A percentile compares a stretch with the other conserved stretches of the same genome.
These are phyloP conservation scores for Fusarium armeniacum DNA, from an alignment of 2,329 filamentous ascomycete species.

Conservation along the genomic window DNA sequence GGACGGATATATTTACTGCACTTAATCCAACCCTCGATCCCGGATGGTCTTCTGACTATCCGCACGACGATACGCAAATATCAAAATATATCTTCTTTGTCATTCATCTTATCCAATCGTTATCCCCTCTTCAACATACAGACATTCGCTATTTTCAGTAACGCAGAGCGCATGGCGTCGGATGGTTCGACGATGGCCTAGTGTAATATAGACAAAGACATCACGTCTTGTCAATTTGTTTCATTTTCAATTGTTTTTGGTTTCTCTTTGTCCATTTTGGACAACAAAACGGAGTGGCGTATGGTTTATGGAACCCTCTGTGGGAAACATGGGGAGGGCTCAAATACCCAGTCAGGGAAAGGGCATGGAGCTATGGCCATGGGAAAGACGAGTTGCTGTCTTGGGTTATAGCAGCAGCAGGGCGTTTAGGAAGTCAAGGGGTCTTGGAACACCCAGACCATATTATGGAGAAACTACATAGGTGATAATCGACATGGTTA, in stretches of 20 bases:
- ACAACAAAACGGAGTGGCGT: conserved; percentile 47
- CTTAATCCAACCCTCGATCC: conserved; percentile 25
- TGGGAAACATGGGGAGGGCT: conserved; percentile 38
- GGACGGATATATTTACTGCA: conserved; percentile 23
- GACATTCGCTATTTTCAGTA: conserved; percentile 45
- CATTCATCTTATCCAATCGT: conserved; percentile 39
- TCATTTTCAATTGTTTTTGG: conserved; percentile 39
- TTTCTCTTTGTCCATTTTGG: conserved; percentile 43
- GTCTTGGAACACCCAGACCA: conserved; percentile 29
- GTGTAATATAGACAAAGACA: conserved; percentile 50
- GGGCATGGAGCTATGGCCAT: conserved; percentile 30
- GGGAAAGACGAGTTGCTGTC: conserved; percentile 38
- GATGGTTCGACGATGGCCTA: conserved; percentile 44
- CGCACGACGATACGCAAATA: conserved; percentile 47
- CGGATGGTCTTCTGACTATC: conserved; percentile 29
- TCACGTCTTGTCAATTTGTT: conserved; percentile 39
- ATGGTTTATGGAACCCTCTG: conserved; percentile 30
- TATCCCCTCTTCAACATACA: conserved; percentile 21
- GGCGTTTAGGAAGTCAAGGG: conserved; percentile 42
- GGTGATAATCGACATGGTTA: conserved; percentile 38
- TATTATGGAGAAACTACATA: conserved; percentile 20
- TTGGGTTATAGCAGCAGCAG: conserved; percentile 45
- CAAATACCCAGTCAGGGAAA: conserved; percentile 36
- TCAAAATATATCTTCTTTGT: conserved; percentile 45
- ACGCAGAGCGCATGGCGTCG: conserved; percentile 49